These are phyloP conservation scores for Ophiocordyceps sinensis DNA, from an alignment of 2,329 filamentous ascomycete genomes.

Conservation along the genomic window DNA sequence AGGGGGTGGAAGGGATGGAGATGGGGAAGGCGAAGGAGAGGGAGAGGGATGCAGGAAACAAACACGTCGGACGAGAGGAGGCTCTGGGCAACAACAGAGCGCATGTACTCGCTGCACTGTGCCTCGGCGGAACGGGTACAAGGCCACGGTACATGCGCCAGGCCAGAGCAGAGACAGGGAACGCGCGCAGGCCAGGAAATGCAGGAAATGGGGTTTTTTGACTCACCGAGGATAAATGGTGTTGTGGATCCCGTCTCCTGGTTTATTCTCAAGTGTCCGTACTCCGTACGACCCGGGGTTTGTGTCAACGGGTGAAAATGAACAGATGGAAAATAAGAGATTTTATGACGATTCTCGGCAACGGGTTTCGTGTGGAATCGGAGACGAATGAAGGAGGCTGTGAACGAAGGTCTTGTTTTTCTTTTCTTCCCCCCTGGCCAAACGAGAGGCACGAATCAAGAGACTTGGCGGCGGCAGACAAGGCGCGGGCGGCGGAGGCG, in stretches of 20 bases:
- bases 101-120: not conserved
- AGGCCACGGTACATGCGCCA: not conserved
- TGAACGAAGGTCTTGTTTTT: too few relatives aligned
- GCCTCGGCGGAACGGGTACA: not conserved
- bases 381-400: not conserved
- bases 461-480: conserved; percentile 5
- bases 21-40: not conserved
- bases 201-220: too few relatives aligned
- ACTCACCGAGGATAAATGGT: too few relatives aligned
- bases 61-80: not conserved
- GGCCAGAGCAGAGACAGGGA: not conserved
- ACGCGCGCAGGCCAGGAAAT: too few relatives aligned
- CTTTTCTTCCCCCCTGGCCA: conserved; percentile 14
- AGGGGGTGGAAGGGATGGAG: not conserved
- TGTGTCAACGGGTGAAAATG: too few relatives aligned
- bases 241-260: too few relatives aligned
- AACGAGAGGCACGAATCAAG: conserved; percentile 26
- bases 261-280: too few relatives aligned
- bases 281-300: too few relatives aligned
- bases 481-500: not conserved
- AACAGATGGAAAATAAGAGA: too few relatives aligned
- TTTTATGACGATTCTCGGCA: too few relatives aligned
- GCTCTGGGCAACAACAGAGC: not conserved
- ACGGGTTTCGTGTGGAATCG: too few relatives aligned
- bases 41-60: not conserved